Percentiles rank a stretch among this genome's conserved stretches.
Evolutionary conservation across 345 rosid species (phyloP).

Genomic region (Moricandia arvensis): DNA sequence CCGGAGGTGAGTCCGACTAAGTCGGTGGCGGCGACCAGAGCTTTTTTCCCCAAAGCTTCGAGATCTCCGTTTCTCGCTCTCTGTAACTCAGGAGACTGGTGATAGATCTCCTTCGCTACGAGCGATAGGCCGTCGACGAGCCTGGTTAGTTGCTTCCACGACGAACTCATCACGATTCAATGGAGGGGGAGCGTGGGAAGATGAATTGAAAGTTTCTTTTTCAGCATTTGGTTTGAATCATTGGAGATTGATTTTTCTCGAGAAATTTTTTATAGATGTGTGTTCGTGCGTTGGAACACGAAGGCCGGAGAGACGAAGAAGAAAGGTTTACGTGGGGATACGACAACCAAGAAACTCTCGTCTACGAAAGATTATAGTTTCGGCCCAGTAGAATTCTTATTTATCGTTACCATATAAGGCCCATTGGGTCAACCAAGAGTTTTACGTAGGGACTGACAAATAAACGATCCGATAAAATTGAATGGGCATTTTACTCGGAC

Average conservation of each 20-base stretch:
- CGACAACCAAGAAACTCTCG: constrained; percentile 19
- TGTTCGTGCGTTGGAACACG: constrained; percentile 33
- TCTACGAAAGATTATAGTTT: background rate
- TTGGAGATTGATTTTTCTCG: background rate
- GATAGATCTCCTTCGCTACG: constrained; percentile 68
- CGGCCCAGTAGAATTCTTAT: constrained; percentile 7
- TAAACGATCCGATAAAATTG: too few relatives aligned
- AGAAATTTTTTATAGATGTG: constrained; percentile 8
- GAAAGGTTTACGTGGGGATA: constrained; percentile 42
- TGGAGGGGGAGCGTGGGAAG: background rate
- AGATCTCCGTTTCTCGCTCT: constrained; percentile 53
- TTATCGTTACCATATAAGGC: background rate
- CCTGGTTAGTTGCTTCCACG: constrained; percentile 59
- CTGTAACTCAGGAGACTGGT: constrained; percentile 49
- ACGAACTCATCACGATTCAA: constrained; percentile 44
- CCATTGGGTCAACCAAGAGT: constrained; percentile 2
- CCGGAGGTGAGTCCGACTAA: constrained; percentile 79
- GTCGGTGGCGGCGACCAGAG: constrained; percentile 71
- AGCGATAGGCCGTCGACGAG: constrained; percentile 65
- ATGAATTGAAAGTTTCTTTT: background rate
- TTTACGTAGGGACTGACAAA: too few relatives aligned
- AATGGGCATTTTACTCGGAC: too few relatives aligned
- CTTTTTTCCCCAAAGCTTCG: constrained; percentile 60
- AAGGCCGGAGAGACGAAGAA: constrained; percentile 34
- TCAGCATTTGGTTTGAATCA: constrained; percentile 3